phyloP scores from a whole-genome alignment of 495 filamentous ascomycete species.

The Neurospora sp. region DNA sequence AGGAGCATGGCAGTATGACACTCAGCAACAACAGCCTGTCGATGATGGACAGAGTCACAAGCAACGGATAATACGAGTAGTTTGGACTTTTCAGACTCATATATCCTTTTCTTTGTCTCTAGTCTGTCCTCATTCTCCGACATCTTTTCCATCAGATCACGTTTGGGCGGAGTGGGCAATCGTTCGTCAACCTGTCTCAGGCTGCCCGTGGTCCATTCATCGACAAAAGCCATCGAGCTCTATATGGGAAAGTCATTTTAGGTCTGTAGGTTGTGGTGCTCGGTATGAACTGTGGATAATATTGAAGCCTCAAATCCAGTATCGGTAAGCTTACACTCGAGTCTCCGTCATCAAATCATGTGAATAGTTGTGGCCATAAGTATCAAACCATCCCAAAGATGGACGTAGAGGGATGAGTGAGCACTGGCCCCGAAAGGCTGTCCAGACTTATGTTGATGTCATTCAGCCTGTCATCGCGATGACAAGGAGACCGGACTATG shows the following conservation, averaged over 20 bases:
- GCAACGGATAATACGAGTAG: too few relatives aligned
- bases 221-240: not conserved
- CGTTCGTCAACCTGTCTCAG: not conserved
- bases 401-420: not conserved
- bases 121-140: too few relatives aligned
- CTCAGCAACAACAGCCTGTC: not conserved
- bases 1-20: not conserved
- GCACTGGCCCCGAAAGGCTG: not conserved
- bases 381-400: not conserved
- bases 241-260: too few relatives aligned
- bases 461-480: not conserved
- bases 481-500: not conserved
- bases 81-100: too few relatives aligned
- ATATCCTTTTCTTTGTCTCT: too few relatives aligned
- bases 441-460: not conserved
- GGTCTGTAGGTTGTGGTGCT: not conserved
- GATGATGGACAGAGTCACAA: not conserved
- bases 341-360: not conserved
- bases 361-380: too few relatives aligned
- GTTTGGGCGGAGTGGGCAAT: not conserved
- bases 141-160: not conserved
- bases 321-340: not conserved
- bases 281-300: not conserved
- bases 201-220: not conserved
- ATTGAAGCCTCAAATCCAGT: not conserved